These are phyloP conservation scores for Cercospora brassicicola DNA, from an alignment of 2,329 filamentous ascomycete genomes.

Conservation along the genomic window DNA sequence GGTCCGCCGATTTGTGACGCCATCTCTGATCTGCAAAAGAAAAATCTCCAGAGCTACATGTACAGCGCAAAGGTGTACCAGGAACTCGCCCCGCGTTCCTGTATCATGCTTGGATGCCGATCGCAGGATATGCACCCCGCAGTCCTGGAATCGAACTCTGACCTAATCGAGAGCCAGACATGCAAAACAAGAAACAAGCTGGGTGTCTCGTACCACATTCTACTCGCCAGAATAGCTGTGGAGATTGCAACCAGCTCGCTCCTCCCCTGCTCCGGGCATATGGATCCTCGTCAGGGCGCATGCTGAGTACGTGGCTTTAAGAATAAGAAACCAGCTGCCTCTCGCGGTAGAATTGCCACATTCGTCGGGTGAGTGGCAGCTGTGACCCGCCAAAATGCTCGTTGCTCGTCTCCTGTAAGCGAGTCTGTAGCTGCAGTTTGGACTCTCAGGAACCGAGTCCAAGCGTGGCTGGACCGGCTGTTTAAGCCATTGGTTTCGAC, in stretches of 20 bases:
- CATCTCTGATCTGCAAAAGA: not conserved
- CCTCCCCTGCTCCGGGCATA: not conserved
- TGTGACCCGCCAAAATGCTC: not conserved
- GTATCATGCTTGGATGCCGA: not conserved
- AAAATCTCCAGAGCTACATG: not conserved
- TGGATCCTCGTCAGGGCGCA: not conserved
- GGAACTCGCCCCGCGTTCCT: not conserved
- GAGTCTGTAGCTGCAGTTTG: not conserved
- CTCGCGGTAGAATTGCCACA: not conserved
- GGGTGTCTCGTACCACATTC: not conserved
- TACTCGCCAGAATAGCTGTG: not conserved
- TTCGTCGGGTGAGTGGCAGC: not conserved
- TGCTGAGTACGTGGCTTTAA: not conserved
- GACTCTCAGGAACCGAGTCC: not conserved
- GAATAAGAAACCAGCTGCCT: not conserved
- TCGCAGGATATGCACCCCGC: not conserved
- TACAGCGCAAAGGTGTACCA: not conserved
- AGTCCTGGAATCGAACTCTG: not conserved
- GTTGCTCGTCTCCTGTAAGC: not conserved
- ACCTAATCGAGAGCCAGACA: not conserved
- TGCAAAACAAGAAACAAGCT: slow-evolving; percentile 6
- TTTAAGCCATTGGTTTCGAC: not conserved
- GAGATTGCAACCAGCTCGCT: not conserved
- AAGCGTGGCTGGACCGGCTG: not conserved
- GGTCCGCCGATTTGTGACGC: not conserved